A percentile compares a stretch with the other conserved stretches of the same genome.
phyloP scores from a whole-genome alignment of 1,139 yeast genomes.

The Candida albicans region DNA sequence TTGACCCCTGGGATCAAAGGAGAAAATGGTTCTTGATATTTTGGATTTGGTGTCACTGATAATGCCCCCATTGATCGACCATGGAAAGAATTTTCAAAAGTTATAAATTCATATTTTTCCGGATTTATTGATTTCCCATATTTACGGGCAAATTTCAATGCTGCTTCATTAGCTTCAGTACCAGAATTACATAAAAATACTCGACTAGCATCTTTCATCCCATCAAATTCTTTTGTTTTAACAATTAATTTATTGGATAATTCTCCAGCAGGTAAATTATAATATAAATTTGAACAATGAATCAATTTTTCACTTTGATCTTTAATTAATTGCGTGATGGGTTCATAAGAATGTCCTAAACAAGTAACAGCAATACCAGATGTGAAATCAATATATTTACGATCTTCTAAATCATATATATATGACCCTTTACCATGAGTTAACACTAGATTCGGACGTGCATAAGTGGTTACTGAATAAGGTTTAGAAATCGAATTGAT shows the following conservation, averaged over 20 bases:
- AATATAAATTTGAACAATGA: conserved; percentile 84
- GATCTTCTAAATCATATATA: conserved; percentile 74
- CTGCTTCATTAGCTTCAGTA: conserved; percentile 97
- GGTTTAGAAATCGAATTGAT: conserved; percentile 44
- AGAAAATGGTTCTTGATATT: conserved; percentile 86
- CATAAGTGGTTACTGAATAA: conserved; percentile 76
- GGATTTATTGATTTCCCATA: conserved; percentile 61
- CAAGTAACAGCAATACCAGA: conserved; percentile 98
- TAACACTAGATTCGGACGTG: conserved; percentile 72
- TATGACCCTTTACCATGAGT: conserved; percentile 73
- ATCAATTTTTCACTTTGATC: conserved; percentile 74
- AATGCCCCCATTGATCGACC: conserved; percentile 95
- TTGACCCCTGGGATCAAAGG: conserved; percentile 87
- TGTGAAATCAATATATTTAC: conserved; percentile 82
- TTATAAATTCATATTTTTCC: conserved; percentile 70
- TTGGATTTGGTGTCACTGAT: conserved; percentile 87
- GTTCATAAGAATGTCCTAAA: conserved; percentile 81
- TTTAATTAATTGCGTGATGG: conserved; percentile 63
- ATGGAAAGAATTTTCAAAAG: conserved; percentile 89
- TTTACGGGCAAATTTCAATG: conserved; percentile 91
- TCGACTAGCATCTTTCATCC: conserved; percentile 74
- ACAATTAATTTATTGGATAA: conserved; percentile 70
- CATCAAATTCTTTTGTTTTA: conserved; percentile 68
- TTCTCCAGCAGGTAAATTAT: conserved; percentile 81
- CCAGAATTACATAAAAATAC: conserved; percentile 95